Evolutionary conservation across 2,329 filamentous ascomycete species (phyloP), one percentile per base, ranked within the genome.

Genomic region (Stromatinia cepivora): DNA sequence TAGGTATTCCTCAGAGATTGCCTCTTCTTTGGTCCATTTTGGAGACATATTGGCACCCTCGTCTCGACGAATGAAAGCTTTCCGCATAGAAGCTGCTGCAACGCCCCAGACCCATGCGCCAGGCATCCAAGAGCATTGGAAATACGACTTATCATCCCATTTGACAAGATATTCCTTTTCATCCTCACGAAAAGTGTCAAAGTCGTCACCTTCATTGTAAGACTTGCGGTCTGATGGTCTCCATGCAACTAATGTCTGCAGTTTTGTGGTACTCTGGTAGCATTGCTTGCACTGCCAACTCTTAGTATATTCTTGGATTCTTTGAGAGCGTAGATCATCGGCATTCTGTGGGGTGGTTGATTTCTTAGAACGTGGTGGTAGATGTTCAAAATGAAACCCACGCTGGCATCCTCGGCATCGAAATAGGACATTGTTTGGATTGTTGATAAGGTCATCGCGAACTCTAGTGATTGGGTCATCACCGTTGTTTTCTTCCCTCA

Each of bases 121-220:
- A 13, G 93, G 88, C 85, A 93, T 91, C 95, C 96, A 99, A 9
- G 84, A 84, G 66, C 92, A 92, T 73, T 92, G 90, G 72, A 89
- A 90, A 76, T 97, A 96, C 0, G 94, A 97, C 69, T 87, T 84
- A 0, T 84, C 83, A 57, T 91, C 88, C 92, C 94, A 98, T 78
- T 95, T 97, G 75, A 99, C 82, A 3, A 99, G 85, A 76, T 98
- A 99, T 74, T 97, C 93, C 73, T 94, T 94, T n/a, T 91, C 84
- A 67, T 93, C 90, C 76, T 95, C 90, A 15, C 81, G 79, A n/a
- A 92, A 81, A 66, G 86, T 81, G 39, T 87, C 81, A 61, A 84
- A 83, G 1, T 82, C 81, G 66, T 84, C 82, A 2, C 85, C 86
- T 5, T 83, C 77, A 20, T 81, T 79, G 74, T 90, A 89, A 1